Base-by-base conservation (phyloP, 805 yeast genomes). In the Wickerhamiella vanderwaltii region DNA sequence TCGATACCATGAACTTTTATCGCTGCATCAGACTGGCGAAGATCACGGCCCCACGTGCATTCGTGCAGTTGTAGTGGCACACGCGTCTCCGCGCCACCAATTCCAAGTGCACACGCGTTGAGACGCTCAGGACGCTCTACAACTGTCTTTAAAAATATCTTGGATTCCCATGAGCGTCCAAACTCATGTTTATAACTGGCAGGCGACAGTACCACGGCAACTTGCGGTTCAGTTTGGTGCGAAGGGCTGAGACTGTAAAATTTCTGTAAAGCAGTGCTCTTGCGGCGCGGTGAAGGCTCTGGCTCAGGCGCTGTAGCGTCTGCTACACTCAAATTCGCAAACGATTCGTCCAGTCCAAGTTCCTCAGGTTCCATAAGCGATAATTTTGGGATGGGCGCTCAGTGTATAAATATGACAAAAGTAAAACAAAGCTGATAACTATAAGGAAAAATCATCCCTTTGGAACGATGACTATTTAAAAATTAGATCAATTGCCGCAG, bases 111-210 rank as follows among this genome's bases (percentile, higher is more conserved):
- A 6, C 77, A 66, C 0, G 94, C 91, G 42, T 78, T 65, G 35
- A 83, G 60, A 23, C 94, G 64, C 57, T 83, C 87, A 1, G 94
- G 94, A 34, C 88, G 63, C 59, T 83, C 94, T 19, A 83, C 88
- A 26, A 83, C 77, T 0, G 86, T 72, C 13, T 78, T 63, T 32
- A 71, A 58, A 51, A 79, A 78, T 1, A 74, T 58, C 54, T 77
- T 80, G 6, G 82, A 63, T 2, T 77, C 85, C 94, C 94, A 83
- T 22, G 65, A 64, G 29, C 94, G 67, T 4, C 83, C 76, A 56
- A 80, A 84, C 0, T 73, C 72, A 60, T 83, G 94, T 47, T 74
- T 71, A 24, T 79, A 65, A 1, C 85, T 75, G 43, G 72, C 65
- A 0, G 93, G 88, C 0, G 88, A 75, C 16, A 83, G 57, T 4